A percentile compares a stretch with the other conserved stretches of the same genome.
phyloP scores from a whole-genome alignment of 306 rosid species.

The Cucurbita moschata region DNA sequence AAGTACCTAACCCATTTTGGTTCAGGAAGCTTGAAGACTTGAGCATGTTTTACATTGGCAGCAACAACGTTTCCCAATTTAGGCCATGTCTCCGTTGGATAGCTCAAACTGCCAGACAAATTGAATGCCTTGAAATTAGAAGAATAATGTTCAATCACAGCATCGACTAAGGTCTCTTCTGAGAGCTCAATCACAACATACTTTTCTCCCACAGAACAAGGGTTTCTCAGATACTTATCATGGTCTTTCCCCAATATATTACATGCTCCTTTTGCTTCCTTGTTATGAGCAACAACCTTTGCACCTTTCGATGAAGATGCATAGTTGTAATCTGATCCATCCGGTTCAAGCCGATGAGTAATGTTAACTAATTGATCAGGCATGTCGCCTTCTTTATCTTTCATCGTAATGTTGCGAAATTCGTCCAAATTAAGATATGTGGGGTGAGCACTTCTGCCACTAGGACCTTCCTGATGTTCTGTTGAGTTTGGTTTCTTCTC shows the following conservation, averaged over 20 bases:
- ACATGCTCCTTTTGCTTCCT: conserved; percentile 77
- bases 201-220: conserved; percentile 64
- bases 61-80: conserved; percentile 50
- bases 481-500: conserved; percentile 15
- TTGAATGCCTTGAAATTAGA: conserved; percentile 73
- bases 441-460: conserved; percentile 20
- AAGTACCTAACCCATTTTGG: conserved; percentile 78
- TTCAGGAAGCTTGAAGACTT: conserved; percentile 47
- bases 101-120: conserved; percentile 54
- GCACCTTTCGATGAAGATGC: conserved; percentile 93
- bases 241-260: conserved; percentile 64
- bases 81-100: conserved; percentile 59
- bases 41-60: conserved; percentile 68
- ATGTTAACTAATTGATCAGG: conserved; percentile 29
- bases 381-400: conserved; percentile 19
- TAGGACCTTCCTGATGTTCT: conserved; percentile 7
- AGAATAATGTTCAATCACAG: conserved; percentile 75
- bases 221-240: conserved; percentile 77
- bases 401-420: conserved; percentile 24
- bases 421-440: conserved; percentile 38
- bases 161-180: conserved; percentile 66
- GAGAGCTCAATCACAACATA: conserved; percentile 79
- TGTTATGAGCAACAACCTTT: conserved; percentile 73
- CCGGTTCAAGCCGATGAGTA: conserved; percentile 59
- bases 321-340: conserved; percentile 63